A percentile compares a stretch with the other conserved stretches of the same genome.
Conservation (phyloP, 2,329 filamentous ascomycete genomes). For the Clonostachys sp. region DNA sequence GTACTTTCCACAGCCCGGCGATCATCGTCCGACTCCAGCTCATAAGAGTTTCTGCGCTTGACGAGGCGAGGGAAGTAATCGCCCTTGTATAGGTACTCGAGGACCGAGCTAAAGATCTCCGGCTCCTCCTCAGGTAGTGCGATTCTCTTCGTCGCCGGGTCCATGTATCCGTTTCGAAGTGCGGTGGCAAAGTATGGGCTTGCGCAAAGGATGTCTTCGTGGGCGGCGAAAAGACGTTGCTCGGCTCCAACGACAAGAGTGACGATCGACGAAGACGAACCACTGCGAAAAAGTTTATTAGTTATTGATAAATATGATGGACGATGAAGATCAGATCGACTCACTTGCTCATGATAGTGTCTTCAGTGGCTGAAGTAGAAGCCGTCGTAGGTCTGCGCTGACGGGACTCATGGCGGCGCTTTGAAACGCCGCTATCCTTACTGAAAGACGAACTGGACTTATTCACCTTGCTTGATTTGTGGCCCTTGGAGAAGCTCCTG, state of each 20-base stretch:
- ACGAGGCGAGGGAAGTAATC: constrained; percentile 84
- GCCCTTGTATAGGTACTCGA: constrained; percentile 91
- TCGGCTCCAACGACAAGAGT: constrained; percentile 78
- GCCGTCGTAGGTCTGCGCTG: constrained; percentile 43
- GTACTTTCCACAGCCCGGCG: constrained; percentile 52
- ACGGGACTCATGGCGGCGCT: constrained; percentile 46
- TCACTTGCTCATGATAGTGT: constrained; percentile 38
- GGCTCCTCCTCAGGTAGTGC: constrained; percentile 81
- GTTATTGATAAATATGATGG: neutral
- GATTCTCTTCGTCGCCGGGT: constrained; percentile 57
- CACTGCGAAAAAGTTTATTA: neutral
- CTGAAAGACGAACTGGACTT: constrained; percentile 51
- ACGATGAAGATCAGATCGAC: constrained; percentile 7
- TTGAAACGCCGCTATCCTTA: constrained; percentile 48
- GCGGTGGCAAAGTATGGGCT: constrained; percentile 68
- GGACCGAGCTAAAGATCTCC: constrained; percentile 83
- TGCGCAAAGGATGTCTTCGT: constrained; percentile 75
- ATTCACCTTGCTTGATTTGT: constrained; percentile 40
- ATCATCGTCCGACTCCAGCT: constrained; percentile 63
- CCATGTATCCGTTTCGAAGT: constrained; percentile 26
- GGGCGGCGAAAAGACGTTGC: constrained; percentile 84
- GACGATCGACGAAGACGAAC: constrained; percentile 59
- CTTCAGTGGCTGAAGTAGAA: constrained; percentile 30
- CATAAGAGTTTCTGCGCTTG: constrained; percentile 75
- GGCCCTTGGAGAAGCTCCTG: constrained; percentile 49